Evolutionary conservation across 2,329 filamentous ascomycete genomes (phyloP).

Genomic region (Microdochium paspali): DNA sequence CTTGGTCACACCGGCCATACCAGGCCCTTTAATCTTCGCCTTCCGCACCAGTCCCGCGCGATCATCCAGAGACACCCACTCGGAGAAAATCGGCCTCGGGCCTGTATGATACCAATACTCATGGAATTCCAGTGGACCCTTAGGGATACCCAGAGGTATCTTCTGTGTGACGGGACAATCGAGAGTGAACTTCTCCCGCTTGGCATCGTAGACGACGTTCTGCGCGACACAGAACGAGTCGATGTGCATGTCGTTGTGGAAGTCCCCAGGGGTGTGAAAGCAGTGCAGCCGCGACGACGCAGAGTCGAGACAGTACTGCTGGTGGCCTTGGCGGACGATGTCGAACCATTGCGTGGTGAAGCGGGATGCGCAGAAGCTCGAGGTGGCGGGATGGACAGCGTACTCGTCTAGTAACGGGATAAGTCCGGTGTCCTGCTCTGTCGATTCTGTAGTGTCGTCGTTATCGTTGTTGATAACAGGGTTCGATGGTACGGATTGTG

Average conservation of each 20-base stretch:
- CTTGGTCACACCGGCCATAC: background rate
- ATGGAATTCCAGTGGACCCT: background rate
- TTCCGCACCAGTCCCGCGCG: background rate
- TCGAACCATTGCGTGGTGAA: background rate
- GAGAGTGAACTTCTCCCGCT: background rate
- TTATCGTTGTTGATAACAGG: too few species aligned
- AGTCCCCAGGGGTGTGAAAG: constrained; percentile 1
- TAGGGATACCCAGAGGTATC: background rate
- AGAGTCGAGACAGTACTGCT: background rate
- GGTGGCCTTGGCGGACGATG: background rate
- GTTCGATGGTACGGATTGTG: too few species aligned
- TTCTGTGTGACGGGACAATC: background rate
- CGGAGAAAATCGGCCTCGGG: background rate
- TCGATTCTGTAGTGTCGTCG: background rate
- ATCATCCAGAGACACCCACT: background rate
- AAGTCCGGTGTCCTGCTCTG: background rate
- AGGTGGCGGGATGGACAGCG: background rate
- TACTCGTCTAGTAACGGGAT: background rate
- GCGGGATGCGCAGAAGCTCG: background rate
- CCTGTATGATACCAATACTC: constrained; percentile 3
- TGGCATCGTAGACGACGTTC: background rate
- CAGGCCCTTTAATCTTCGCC: background rate
- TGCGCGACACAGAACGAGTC: constrained; percentile 3
- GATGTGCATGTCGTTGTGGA: background rate
- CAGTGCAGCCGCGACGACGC: constrained; percentile 1